These are phyloP conservation scores for Aspergillus homomorphus DNA, from an alignment of 495 filamentous ascomycete species.

Conservation along the genomic window DNA sequence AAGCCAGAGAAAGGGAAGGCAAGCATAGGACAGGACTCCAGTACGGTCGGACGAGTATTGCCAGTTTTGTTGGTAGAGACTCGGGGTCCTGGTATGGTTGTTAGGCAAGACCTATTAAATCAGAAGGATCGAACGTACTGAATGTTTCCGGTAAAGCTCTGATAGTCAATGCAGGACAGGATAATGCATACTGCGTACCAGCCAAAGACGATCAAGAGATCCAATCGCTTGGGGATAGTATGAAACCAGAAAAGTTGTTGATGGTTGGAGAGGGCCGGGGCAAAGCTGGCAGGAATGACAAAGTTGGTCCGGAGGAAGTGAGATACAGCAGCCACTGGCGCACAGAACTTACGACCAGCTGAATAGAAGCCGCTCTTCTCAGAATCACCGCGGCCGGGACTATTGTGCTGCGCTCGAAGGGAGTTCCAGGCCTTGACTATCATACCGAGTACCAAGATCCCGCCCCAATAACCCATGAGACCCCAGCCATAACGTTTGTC, in stretches of 20 bases:
- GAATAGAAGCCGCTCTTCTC: background rate
- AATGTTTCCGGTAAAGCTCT: constrained; percentile 15
- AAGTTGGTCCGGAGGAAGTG: constrained; percentile 14
- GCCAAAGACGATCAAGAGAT: constrained; percentile 23
- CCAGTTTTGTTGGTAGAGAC: constrained; percentile 16
- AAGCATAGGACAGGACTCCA: constrained; percentile 35
- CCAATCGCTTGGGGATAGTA: constrained; percentile 23
- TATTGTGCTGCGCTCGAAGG: background rate
- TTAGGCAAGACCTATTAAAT: background rate
- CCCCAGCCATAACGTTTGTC: constrained; percentile 10
- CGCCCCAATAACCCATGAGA: constrained; percentile 18
- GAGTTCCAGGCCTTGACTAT: constrained; percentile 5
- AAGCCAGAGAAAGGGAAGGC: constrained; percentile 38
- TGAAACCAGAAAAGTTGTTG: constrained; percentile 10
- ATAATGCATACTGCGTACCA: constrained; percentile 26
- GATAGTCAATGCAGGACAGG: constrained; percentile 22
- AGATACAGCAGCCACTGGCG: background rate
- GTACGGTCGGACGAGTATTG: constrained; percentile 33
- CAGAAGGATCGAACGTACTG: background rate
- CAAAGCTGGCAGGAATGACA: constrained; percentile 22
- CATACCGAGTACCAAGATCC: constrained; percentile 10
- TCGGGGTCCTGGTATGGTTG: constrained; percentile 1
- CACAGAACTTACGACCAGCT: background rate
- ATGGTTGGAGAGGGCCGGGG: constrained; percentile 18
- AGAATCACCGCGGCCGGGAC: background rate